phyloP scores from a whole-genome alignment of 805 yeast species.

The Lipomyces chichibuensis region DNA sequence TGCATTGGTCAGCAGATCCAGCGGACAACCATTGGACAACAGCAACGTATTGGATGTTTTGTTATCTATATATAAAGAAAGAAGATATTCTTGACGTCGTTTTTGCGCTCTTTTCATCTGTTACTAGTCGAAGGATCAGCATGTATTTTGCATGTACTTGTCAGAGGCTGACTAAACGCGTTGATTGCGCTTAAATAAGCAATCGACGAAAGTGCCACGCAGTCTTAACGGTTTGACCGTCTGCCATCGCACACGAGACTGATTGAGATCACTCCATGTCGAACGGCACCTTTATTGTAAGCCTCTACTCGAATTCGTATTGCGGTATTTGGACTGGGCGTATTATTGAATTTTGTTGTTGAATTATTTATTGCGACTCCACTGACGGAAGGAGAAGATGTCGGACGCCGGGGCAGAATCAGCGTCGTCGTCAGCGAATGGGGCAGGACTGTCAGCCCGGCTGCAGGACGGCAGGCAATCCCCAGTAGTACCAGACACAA shows the following conservation, averaged over 20 bases:
- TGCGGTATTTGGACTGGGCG: background rate
- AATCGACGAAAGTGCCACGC: background rate
- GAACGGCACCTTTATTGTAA: background rate
- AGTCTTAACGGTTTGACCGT: background rate
- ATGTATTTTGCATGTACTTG: too few species aligned
- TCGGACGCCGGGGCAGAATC: background rate
- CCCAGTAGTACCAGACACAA: background rate
- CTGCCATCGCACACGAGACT: background rate
- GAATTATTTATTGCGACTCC: background rate
- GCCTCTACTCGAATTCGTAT: background rate
- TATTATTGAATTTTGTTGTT: background rate
- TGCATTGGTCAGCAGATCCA: too few species aligned
- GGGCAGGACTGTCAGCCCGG: background rate
- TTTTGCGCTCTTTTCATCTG: too few species aligned
- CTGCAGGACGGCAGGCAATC: background rate
- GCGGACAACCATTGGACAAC: background rate
- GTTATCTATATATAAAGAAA: too few species aligned
- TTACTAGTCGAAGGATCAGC: too few species aligned
- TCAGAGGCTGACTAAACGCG: background rate
- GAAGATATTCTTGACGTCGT: too few species aligned
- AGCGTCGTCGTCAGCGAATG: background rate
- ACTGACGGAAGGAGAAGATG: background rate
- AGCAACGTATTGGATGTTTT: background rate
- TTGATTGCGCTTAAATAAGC: background rate
- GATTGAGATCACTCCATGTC: background rate